Evolutionary conservation across 148 eudicot species (phyloP), one percentile per base, ranked within the genome.

Genomic region (Camellia lanceoleosa): DNA sequence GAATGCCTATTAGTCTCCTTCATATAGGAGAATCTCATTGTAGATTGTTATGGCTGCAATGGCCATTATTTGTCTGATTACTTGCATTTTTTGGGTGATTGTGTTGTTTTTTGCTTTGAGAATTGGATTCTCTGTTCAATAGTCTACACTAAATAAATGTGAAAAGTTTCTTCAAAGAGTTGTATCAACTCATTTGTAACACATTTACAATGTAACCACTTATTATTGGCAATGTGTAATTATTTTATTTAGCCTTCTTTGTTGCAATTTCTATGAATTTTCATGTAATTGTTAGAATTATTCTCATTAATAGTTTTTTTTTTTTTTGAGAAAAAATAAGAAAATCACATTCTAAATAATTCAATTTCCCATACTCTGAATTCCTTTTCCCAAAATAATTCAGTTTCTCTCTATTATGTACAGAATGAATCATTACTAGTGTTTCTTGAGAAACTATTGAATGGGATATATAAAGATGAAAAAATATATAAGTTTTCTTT

Each of bases 41-140:
- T 79, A 62, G 63, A 62, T 9, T 52, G 19, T 72, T n/a, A n/a
- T 3, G 42, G 5, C 11, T 16, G 42, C 30, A 46, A 70, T 61
- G 19, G 62, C 9, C 43, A 59, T 79, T 65, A 61, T n/a, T 72
- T 58, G 76, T 42, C 9, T 15, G 38, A 46, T 58, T 79, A 51
- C 58, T n/a, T 61, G 63, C 55, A 44, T 71, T 72, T 69, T 19
- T 71, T 61, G 30, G 30, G 30, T 23, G 30, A 23, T 23, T 23
- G 30, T 23, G 30, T 79, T 72, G 46, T n/a, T 49, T 44, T 73
- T 64, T 47, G 9, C 43, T 5, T 8, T 42, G 8, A 73, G 76
- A 73, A 54, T 55, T 73, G 6, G 47, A 73, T 55, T 54, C 61
- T 3, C 63, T 60, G 63, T 56, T 14, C 13, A 14, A 4, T 19